Base-by-base conservation (phyloP, 768 basidiomycete species). In the Cystofilobasidium macerans region DNA sequence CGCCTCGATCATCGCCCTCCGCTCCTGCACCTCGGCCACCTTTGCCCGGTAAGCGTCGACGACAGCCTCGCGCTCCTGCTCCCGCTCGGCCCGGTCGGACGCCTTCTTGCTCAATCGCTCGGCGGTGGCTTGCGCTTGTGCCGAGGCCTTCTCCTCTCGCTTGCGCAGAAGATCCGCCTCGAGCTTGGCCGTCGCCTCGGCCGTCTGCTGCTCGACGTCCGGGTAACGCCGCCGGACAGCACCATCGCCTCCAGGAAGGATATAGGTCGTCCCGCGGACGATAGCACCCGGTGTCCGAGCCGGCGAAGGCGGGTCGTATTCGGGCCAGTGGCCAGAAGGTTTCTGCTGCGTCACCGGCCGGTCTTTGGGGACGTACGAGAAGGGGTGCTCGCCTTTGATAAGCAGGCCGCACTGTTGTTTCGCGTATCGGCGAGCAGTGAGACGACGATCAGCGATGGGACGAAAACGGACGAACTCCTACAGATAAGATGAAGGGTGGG, bases 281-380 rank as follows among this genome's bases (percentile, higher is more conserved):
- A 12, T 22, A 20, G n/a, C 60, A 14, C 56, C 61, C 1, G 54
- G 60, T 14, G 61, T 40, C 1, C 33, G 47, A 8, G 40, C 36
- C 28, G 66, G 28, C 20, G 47, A 24, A 13, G 38, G 30, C 22
- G 66, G 54, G 6, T 57, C 66, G 38, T 56, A 54, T 30, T 68
- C 66, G 7, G 66, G 61, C 66, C 66, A 66, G 65, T 66, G 36
- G 33, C 59, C 59, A 22, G 53, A 38, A 45, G 38, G 59, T 0
- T 28, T 57, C 14, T 18, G 28, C 48, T 42, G 28, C 33, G 60
- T 38, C 16, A 47, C 43, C 3, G 61, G 35, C 5, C n/a, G 53
- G 20, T 45, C 61, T 6, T 30, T 45, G n/a, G 22, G n/a, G 42
- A 38, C 62, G 32, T 30, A 32, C 2, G 16, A 14, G 60, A 28